These are phyloP conservation scores for Quercus glauca DNA, from an alignment of 306 rosid species.

Conservation along the genomic window DNA sequence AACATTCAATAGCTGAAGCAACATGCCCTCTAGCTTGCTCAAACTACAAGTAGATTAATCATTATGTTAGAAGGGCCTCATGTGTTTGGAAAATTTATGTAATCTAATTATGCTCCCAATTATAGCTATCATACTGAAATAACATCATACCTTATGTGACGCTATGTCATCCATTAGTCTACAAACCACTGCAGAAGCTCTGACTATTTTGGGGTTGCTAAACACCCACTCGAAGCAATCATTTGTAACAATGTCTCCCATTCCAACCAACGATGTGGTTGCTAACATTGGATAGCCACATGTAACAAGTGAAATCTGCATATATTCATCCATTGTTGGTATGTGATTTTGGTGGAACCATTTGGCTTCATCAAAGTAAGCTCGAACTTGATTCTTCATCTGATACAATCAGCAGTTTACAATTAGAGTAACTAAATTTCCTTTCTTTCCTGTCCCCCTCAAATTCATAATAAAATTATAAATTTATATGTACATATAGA, in stretches of 20 bases:
- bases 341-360: constrained; percentile 32
- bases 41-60: not conserved
- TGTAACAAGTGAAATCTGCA: not conserved
- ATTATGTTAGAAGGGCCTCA: not conserved
- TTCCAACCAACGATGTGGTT: constrained; percentile 18
- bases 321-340: constrained; percentile 42
- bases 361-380: constrained; percentile 37
- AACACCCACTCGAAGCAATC: constrained; percentile 34
- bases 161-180: constrained; percentile 48
- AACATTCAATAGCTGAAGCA: constrained; percentile 28
- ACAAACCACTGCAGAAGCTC: constrained; percentile 14
- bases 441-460: too few species aligned
- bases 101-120: not conserved
- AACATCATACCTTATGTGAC: constrained; percentile 26
- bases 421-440: too few species aligned
- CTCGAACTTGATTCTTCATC: constrained; percentile 19
- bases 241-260: constrained; percentile 24
- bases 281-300: not conserved
- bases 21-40: constrained; percentile 29
- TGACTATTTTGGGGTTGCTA: constrained; percentile 22
- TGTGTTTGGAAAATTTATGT: not conserved
- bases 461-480: too few species aligned
- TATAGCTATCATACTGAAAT: not conserved
- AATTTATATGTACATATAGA: not conserved
- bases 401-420: not conserved